These are phyloP conservation scores for Staphylotrichum tortipilum DNA, from an alignment of 495 filamentous ascomycete species.

Conservation along the genomic window DNA sequence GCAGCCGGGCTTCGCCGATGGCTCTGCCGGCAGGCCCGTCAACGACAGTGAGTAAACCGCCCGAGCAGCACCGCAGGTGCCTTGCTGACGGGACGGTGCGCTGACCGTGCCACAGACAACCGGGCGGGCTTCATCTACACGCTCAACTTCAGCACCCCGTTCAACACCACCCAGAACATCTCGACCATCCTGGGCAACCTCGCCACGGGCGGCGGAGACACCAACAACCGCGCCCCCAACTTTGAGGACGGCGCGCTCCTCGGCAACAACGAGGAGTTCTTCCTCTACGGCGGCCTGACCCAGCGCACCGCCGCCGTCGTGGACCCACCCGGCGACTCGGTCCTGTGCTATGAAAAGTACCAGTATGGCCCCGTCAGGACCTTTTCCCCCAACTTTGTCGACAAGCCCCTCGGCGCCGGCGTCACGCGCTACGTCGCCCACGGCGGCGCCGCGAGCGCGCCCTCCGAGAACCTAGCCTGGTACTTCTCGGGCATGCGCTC, in stretches of 20 bases:
- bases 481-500: conserved; percentile 59
- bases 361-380: conserved; percentile 36
- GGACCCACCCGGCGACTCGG: conserved; percentile 27
- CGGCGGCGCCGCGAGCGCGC: conserved; percentile 54
- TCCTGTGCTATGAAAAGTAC: conserved; percentile 45
- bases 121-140: conserved; percentile 41
- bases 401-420: conserved; percentile 27
- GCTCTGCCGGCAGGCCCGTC: conserved; percentile 7
- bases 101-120: conserved; percentile 29
- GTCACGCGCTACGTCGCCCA: conserved; percentile 57
- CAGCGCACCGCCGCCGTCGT: conserved; percentile 9
- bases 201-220: conserved; percentile 30
- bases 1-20: conserved; percentile 35
- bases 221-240: conserved; percentile 51
- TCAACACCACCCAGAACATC: conserved; percentile 46
- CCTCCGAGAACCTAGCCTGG: conserved; percentile 65
- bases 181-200: conserved; percentile 40
- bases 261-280: conserved; percentile 54
- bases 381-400: conserved; percentile 37
- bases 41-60: conserved; percentile 36
- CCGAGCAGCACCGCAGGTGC: no score
- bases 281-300: conserved; percentile 42
- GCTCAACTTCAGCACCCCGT: conserved; percentile 51
- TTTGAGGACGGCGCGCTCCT: conserved; percentile 58
- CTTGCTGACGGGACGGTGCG: no score